Conservation (phyloP, 495 filamentous ascomycete species). For the Aspergillus nanangensis region DNA sequence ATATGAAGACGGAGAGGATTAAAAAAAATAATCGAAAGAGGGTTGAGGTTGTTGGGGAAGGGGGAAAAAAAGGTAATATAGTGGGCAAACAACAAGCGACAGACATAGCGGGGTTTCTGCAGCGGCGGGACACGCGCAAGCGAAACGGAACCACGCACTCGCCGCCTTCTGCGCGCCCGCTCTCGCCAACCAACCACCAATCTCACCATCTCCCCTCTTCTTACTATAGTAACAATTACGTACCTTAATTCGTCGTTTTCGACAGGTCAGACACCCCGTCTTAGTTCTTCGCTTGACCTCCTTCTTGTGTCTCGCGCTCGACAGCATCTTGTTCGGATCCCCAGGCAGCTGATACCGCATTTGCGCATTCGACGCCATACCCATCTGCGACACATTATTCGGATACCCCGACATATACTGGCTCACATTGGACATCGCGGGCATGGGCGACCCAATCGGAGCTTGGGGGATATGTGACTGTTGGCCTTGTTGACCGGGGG, state of each 20-base stretch:
- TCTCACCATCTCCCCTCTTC: no score
- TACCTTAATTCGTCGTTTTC: conserved; percentile 98
- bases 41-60: conserved; percentile 16
- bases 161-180: conserved; percentile 13
- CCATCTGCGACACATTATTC: conserved; percentile 28
- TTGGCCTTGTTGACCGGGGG: conserved; percentile 29
- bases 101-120: conserved; percentile 36
- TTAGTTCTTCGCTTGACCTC: conserved; percentile 98
- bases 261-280: conserved; percentile 94
- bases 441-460: conserved; percentile 43
- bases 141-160: conserved; percentile 26
- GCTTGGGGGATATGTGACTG: conserved; percentile 37
- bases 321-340: conserved; percentile 60
- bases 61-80: conserved; percentile 17
- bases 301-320: conserved; percentile 87
- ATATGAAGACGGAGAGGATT: conserved; percentile 11
- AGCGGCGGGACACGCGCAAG: conserved; percentile 30
- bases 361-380: conserved; percentile 33
- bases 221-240: no score
- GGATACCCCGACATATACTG: conserved; percentile 45
- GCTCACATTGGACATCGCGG: conserved; percentile 39
- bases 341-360: conserved; percentile 40
- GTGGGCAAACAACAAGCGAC: conserved; percentile 19
- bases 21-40: conserved; percentile 9
- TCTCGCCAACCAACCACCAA: conserved; percentile 6